Evolutionary conservation across 2,329 filamentous ascomycete species (phyloP), one percentile per base, ranked within the genome.

Genomic region (Aureobasidium namibiae): DNA sequence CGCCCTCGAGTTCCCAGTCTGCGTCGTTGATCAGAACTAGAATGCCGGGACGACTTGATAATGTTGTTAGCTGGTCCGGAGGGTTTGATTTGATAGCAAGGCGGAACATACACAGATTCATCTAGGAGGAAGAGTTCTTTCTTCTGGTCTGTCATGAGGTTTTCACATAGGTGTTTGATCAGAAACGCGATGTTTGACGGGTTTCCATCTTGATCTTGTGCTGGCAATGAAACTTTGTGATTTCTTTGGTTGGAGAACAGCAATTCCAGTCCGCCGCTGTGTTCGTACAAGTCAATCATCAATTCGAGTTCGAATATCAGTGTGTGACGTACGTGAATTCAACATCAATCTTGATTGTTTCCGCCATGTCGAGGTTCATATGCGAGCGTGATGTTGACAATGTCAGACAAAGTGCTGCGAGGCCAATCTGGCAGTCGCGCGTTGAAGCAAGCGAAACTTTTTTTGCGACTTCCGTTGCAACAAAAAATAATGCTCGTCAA

Each of bases 1-100:
- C 92, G 18, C 92, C 94, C 74, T 97, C 94, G 13, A 99, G 82
- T 73, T 97, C 94, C 94, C 94, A 99, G 73, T 99, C 94, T 26
- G 91, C 90, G 67, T 99, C 94, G 71, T 99, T 99, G 73, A 99
- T 95, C 60, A 99, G 80, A 29, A 96, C 92, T 44, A 99, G 82
- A 72, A 99, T 96, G 2, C 94, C 94, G 5, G 94, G 94, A 56
- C 94, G 91, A 62, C 92, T 97, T 60, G 26, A 70, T 67, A 24
- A 46, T 61, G 5, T 66, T 67, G 61, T 59, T 29, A 45, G 34
- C 42, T 44, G n/a, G 4, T 21, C 46, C 13, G 18, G 41, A 13
- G 24, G 3, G 3, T 16, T n/a, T 36, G 7, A 5, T 13, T 7
- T 6, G 13, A 56, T 26, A n/a, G 23, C 41, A 59, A 61, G 56